A percentile compares a stretch with the other conserved stretches of the same genome.
Evolutionary conservation across 805 yeast species (phyloP).

Genomic region (Tetrapisispora namnaoensis): DNA sequence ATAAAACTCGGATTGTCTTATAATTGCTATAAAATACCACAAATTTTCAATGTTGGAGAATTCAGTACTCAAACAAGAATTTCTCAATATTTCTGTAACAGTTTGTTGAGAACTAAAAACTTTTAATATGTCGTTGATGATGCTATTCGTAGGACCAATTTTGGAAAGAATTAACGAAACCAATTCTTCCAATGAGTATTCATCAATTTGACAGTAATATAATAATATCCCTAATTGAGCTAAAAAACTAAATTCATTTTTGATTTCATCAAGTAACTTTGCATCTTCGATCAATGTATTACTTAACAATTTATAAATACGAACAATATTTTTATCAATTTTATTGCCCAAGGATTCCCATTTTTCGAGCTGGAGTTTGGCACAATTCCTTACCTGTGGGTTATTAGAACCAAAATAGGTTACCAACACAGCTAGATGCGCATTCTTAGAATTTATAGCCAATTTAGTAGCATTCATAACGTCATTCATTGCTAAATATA

Average conservation of each 20-base stretch:
- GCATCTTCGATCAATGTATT: slow-evolving; percentile 34
- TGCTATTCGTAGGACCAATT: slow-evolving; percentile 6
- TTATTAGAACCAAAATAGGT: slow-evolving; percentile 68
- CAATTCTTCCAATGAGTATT: slow-evolving; percentile 27
- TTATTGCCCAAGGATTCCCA: slow-evolving; percentile 46
- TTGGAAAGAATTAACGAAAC: slow-evolving; percentile 17
- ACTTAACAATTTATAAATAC: slow-evolving; percentile 55
- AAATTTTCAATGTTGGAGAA: slow-evolving; percentile 32
- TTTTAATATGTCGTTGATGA: slow-evolving; percentile 9
- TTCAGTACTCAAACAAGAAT: slow-evolving; percentile 4
- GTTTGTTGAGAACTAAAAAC: slow-evolving; percentile 12
- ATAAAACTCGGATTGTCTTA: slow-evolving; percentile 28
- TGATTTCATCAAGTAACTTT: slow-evolving; percentile 25
- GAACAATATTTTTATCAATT: slow-evolving; percentile 43
- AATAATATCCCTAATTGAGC: slow-evolving; percentile 47
- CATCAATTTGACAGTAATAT: slow-evolving; percentile 50
- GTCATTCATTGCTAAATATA: slow-evolving; percentile 44
- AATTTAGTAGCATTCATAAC: slow-evolving; percentile 49
- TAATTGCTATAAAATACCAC: slow-evolving; percentile 45
- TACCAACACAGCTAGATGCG: slow-evolving; percentile 61
- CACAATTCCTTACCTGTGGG: slow-evolving; percentile 42
- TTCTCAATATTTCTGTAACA: slow-evolving; percentile 10
- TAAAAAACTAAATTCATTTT: slow-evolving; percentile 53
- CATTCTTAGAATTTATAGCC: slow-evolving; percentile 53
- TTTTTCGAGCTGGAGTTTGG: slow-evolving; percentile 49